Base-by-base conservation (phyloP, 805 yeast genomes). In the Jamesozyma rosinii region DNA sequence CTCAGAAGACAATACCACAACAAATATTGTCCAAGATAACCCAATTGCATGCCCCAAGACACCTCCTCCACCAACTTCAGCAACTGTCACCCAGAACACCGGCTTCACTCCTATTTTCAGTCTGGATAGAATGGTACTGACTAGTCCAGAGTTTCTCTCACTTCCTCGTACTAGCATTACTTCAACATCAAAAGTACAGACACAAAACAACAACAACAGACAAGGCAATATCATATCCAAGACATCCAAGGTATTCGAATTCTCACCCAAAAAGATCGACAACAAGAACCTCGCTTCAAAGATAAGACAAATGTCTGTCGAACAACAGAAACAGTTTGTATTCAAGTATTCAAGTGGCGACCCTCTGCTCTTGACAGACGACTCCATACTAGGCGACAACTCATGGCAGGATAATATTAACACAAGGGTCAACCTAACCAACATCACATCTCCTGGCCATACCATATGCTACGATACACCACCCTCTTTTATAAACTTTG, bases 351-450 rank as follows among this genome's bases (percentile, higher is more conserved):
- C 55, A 1, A 47, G 59, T 26, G 63, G 62, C 2, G 65, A 61
- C 49, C 65, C 65, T 13, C 35, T 61, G 11, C 40, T 61, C 19
- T 40, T 61, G 22, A 58, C 53, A 20, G 63, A 59, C 44, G 60
- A 60, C 30, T 51, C 55, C 1, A 27, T 22, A 6, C 22, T 43
- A 11, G 40, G 34, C 5, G 46, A 43, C n/a, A 29, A 35, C 3
- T 11, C 32, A 13, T 42, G 44, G 44, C 45, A 42, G 22, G 45
- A 42, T 3, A 35, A 10, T 22, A 21, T 24, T 9, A 31, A 22
- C 14, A 26, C 19, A 4, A 24, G 26, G 19, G 4, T 30, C 19
- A 33, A 33, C 11, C 20, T 14, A 22, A 32, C 27, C 15, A 35
- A 35, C 21, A 18, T 22, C 38, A 14, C 26, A 19, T 10, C 26